Evolutionary conservation across 2,329 filamentous ascomycete genomes (phyloP), one percentile per base, ranked within the genome.

Genomic region (Chlorencoelia australis): DNA sequence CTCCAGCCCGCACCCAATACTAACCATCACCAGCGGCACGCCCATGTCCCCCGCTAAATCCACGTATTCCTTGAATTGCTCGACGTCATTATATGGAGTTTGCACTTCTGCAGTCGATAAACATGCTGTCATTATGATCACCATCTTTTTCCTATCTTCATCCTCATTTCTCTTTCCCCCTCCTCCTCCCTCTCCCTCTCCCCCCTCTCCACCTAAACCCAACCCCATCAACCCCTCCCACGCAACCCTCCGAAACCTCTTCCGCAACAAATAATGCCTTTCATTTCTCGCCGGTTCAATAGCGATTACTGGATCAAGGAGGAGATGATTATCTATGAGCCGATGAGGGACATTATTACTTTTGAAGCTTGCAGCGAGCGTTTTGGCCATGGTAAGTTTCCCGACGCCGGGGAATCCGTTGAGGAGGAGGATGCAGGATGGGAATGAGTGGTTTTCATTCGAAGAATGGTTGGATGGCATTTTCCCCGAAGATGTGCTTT

Each of bases 291-390:
- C 18, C 13, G 7, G 10, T 32, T 13, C 30, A 14, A 11, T 22
- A 10, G 4, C 19, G 4, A 15, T 15, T 1, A 11, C 18, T 4
- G 3, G 4, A 10, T 8, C 7, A 4, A 32, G 20, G 14, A 8
- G 9, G 4, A 22, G 5, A 14, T 7, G 13, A n/a, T 15, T 21
- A 15, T 20, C 19, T 11, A 14, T 31, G 15, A 14, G 60, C n/a
- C n/a, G n/a, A n/a, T n/a, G n/a, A n/a, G n/a, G n/a, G n/a, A n/a
- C n/a, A n/a, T n/a, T n/a, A n/a, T n/a, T n/a, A n/a, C n/a, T n/a
- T n/a, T n/a, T n/a, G n/a, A n/a, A n/a, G n/a, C n/a, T n/a, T n/a
- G n/a, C n/a, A n/a, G n/a, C n/a, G n/a, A n/a, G n/a, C n/a, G n/a
- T n/a, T n/a, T n/a, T n/a, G n/a, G n/a, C n/a, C n/a, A n/a, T n/a